Percentiles rank a stretch among this genome's conserved stretches.
phyloP scores from a whole-genome alignment of 768 basidiomycete species.

The Lyophyllum decastes region DNA sequence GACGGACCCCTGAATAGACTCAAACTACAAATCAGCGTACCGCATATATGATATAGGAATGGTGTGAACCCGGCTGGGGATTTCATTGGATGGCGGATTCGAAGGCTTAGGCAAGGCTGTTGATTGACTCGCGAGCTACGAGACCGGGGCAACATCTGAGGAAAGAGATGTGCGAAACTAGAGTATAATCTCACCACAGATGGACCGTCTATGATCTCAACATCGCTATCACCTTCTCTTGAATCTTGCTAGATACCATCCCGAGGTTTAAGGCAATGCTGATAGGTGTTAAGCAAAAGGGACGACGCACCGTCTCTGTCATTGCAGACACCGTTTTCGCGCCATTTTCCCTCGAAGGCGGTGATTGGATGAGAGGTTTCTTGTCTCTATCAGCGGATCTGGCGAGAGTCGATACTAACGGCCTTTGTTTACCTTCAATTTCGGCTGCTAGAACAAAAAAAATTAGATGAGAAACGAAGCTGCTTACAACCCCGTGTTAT shows the following conservation, averaged over 20 bases:
- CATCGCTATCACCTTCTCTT: neutral
- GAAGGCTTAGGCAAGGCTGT: too few relatives aligned
- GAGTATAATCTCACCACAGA: neutral
- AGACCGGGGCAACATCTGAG: neutral
- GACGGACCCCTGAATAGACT: neutral
- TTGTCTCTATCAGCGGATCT: neutral
- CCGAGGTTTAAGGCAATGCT: neutral
- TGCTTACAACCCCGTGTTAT: neutral
- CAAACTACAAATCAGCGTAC: too few relatives aligned
- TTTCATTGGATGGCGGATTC: too few relatives aligned
- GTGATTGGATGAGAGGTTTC: neutral
- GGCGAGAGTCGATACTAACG: neutral
- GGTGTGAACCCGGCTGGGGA: too few relatives aligned
- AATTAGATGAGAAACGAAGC: neutral
- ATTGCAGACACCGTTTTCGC: too few relatives aligned
- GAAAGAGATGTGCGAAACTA: neutral
- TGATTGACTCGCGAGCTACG: too few relatives aligned
- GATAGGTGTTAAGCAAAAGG: neutral
- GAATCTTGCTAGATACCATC: neutral
- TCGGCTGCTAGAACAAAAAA: neutral
- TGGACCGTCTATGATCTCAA: neutral
- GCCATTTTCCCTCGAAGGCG: too few relatives aligned
- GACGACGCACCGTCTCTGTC: neutral
- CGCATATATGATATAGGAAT: too few relatives aligned
- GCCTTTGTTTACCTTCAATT: neutral